Conservation (phyloP, 176 grass and related monocot species). For the Miscanthus lutarioriparius region DNA sequence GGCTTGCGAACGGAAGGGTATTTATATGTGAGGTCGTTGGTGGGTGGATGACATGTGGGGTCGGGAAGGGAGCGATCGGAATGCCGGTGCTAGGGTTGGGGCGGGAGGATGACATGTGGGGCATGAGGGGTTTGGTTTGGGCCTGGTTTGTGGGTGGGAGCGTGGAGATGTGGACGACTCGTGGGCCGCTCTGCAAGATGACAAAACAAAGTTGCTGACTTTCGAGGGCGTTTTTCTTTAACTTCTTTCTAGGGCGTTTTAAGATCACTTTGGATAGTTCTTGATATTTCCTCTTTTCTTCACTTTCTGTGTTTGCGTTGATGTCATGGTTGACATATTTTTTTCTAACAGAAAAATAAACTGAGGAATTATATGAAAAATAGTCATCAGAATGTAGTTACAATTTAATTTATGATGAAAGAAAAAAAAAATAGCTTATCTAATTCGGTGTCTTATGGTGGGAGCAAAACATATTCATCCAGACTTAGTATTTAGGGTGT, state of each 20-base stretch:
- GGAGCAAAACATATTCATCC: no score
- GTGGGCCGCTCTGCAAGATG: conserved; percentile 33
- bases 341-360: no score
- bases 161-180: conserved; percentile 36
- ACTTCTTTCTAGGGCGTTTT: neutral
- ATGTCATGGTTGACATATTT: neutral
- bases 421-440: neutral
- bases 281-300: neutral
- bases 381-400: neutral
- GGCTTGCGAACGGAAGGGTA: conserved; percentile 19
- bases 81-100: conserved; percentile 47
- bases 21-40: neutral
- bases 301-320: neutral
- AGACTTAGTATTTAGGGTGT: no score
- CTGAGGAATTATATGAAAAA: neutral
- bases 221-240: no score
- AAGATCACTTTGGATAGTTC: neutral
- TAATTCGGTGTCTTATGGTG: no score
- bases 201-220: conserved; percentile 31
- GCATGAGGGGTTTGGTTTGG: neutral
- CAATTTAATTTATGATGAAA: neutral
- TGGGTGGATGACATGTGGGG: conserved; percentile 47
- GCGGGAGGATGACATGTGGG: conserved; percentile 27
- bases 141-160: conserved; percentile 34
- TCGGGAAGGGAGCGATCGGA: neutral